These are phyloP conservation scores for Fusarium buxicola DNA, from an alignment of 2,329 filamentous ascomycete genomes.

Conservation along the genomic window DNA sequence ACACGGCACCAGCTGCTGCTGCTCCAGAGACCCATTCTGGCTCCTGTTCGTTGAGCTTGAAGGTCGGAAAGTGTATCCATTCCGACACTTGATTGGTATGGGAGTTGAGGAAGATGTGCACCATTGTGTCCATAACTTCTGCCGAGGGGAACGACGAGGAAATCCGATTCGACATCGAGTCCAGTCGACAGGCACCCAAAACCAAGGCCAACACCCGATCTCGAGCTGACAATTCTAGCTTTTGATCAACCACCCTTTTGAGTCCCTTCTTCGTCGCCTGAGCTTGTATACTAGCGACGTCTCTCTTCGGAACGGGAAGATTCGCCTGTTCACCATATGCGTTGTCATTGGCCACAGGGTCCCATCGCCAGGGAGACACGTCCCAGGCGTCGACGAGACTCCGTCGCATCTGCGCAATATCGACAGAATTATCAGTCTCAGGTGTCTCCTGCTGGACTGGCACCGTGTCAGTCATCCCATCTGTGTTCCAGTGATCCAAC, in stretches of 20 bases:
- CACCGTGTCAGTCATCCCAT: conserved; percentile 48
- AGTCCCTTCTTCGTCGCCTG: conserved; percentile 53
- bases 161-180: conserved; percentile 62
- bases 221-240: conserved; percentile 60
- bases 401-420: conserved; percentile 60
- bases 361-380: conserved; percentile 64
- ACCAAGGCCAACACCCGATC: conserved; percentile 75
- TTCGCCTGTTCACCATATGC: conserved; percentile 59
- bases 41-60: conserved; percentile 65
- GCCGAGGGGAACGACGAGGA: conserved; percentile 72
- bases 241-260: conserved; percentile 57
- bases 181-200: conserved; percentile 66
- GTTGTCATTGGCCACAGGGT: conserved; percentile 58
- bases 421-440: conserved; percentile 53
- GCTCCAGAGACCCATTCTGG: conserved; percentile 71
- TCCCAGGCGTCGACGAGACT: conserved; percentile 62
- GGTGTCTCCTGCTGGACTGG: conserved; percentile 39
- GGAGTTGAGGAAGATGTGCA: conserved; percentile 69
- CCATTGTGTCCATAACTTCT: conserved; percentile 69
- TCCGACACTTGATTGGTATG: conserved; percentile 67
- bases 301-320: conserved; percentile 56
- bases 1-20: conserved; percentile 69
- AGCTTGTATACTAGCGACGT: conserved; percentile 54
- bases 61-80: conserved; percentile 72
- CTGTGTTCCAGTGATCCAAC: conserved; percentile 61